phyloP scores from a whole-genome alignment of 805 yeast genomes.

The Aciculoconidium aculeatum region DNA sequence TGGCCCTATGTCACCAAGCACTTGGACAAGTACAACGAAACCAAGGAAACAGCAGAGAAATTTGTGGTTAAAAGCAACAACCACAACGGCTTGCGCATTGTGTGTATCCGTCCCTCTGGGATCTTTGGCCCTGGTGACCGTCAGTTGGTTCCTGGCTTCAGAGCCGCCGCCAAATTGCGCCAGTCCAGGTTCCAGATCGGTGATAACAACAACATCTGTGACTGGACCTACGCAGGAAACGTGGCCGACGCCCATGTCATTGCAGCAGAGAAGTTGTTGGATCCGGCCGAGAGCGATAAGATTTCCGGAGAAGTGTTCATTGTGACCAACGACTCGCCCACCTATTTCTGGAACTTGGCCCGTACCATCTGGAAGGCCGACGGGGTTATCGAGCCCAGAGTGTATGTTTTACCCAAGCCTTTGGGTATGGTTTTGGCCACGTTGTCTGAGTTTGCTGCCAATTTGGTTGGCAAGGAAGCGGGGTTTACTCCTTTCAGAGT shows the following conservation, averaged over 20 bases:
- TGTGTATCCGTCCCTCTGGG: slow-evolving; percentile 94
- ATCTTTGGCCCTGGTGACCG: slow-evolving; percentile 99
- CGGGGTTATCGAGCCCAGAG: slow-evolving; percentile 69
- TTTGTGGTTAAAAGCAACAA: slow-evolving; percentile 73
- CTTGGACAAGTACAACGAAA: slow-evolving; percentile 95
- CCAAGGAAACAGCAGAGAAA: slow-evolving; percentile 87
- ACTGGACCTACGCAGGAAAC: slow-evolving; percentile 97
- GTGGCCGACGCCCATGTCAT: slow-evolving; percentile 95
- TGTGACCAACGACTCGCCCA: slow-evolving; percentile 89
- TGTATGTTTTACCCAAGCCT: slow-evolving; percentile 63
- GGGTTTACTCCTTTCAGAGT: slow-evolving; percentile 96
- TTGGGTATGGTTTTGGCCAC: slow-evolving; percentile 82
- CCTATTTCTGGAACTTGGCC: slow-evolving; percentile 95
- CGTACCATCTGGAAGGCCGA: slow-evolving; percentile 97
- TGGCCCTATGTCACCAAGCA: slow-evolving; percentile 90
- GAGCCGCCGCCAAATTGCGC: slow-evolving; percentile 74
- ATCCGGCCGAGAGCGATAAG: slow-evolving; percentile 30
- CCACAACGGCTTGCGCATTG: slow-evolving; percentile 55
- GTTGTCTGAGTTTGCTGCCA: slow-evolving; percentile 68
- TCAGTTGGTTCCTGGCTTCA: slow-evolving; percentile 88
- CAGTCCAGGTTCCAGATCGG: slow-evolving; percentile 93
- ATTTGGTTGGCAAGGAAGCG: slow-evolving; percentile 73
- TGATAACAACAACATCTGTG: slow-evolving; percentile 87
- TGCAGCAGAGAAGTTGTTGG: slow-evolving; percentile 73
- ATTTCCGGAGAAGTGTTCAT: slow-evolving; percentile 87